Evolutionary conservation across 2,329 filamentous ascomycete species (phyloP).

Genomic region (Hypoxylon sp.): DNA sequence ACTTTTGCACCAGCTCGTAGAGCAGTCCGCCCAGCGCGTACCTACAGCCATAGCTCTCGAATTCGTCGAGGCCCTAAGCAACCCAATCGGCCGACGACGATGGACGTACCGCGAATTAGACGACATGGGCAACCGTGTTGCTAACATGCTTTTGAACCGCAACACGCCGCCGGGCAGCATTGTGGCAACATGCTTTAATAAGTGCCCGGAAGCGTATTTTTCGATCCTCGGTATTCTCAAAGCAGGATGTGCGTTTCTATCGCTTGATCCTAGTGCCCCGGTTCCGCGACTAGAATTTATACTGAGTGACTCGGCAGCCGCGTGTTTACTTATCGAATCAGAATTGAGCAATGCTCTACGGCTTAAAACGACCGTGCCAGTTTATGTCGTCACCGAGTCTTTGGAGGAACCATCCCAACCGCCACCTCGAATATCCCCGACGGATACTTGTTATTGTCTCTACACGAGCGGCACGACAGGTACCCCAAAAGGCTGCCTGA

Average conservation of each 20-base stretch:
- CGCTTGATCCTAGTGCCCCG: constrained; percentile 82
- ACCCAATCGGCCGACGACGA: constrained; percentile 59
- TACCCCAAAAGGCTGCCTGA: constrained; percentile 86
- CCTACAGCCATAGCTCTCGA: constrained; percentile 79
- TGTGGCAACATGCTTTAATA: constrained; percentile 84
- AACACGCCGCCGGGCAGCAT: constrained; percentile 69
- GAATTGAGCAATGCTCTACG: constrained; percentile 46
- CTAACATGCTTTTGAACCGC: constrained; percentile 69
- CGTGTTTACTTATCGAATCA: constrained; percentile 70
- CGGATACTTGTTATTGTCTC: constrained; percentile 81
- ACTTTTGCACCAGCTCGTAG: constrained; percentile 84
- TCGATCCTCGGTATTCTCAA: constrained; percentile 86
- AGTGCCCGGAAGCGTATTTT: constrained; percentile 87
- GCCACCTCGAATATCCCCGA: constrained; percentile 56
- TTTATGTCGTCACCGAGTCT: constrained; percentile 55
- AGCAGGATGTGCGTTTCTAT: constrained; percentile 83
- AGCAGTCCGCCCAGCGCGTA: constrained; percentile 66
- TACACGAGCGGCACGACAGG: constrained; percentile 92
- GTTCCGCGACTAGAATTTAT: constrained; percentile 82
- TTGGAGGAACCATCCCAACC: constrained; percentile 49
- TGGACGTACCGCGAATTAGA: constrained; percentile 86
- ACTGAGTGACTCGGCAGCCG: constrained; percentile 76
- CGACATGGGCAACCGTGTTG: constrained; percentile 77
- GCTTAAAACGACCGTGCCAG: constrained; percentile 52
- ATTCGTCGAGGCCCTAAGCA: constrained; percentile 73